Evolutionary conservation across 2,329 filamentous ascomycete species (phyloP), one percentile per base, ranked within the genome.

Genomic region (Canariomyces notabilis): DNA sequence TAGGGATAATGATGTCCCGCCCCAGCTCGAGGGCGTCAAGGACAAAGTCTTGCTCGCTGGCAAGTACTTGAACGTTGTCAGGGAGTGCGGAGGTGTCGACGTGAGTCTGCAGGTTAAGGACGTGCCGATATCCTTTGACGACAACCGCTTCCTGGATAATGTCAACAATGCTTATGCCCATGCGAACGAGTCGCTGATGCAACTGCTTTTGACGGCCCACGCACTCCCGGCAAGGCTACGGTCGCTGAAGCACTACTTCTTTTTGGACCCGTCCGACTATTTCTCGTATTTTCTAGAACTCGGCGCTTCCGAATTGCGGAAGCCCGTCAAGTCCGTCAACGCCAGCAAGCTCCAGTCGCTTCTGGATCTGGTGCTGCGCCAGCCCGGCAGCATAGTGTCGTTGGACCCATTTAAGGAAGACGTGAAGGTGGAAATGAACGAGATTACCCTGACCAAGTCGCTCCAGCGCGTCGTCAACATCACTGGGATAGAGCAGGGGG

Each of bases 161-260:
- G 89, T 98, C 64, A 95, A 95, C 62, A 84, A 79, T 43, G 93
- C 93, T 3, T 98, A 98, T 60, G 89, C 91, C 1, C 86, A 96
- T 62, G 93, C 93, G 44, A 98, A 98, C 66, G 86, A 90, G 48
- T 95, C 91, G 6, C 75, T 98, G 18, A 83, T 98, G 68, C 85
- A 89, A 50, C 76, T 98, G 0, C 81, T 98, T 2, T 76, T 98
- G 33, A 97, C 91, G 0, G 93, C 93, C 6, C 93, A 98, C 62
- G 87, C 87, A 11, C 77, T 98, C 5, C 90, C 91, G 0, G 85
- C 87, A 21, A 81, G 93, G 31, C 76, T 98, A 46, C 82, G 85
- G 37, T 97, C 91, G 12, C 74, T 98, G 32, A 98, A 98, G 65
- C 93, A 98, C 67, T 98, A 98, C 71, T 98, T 97, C 73, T 98